Evolutionary conservation across 164 flowering plant genomes (phyloP).

Genomic region (Euptelea pleiosperma): DNA sequence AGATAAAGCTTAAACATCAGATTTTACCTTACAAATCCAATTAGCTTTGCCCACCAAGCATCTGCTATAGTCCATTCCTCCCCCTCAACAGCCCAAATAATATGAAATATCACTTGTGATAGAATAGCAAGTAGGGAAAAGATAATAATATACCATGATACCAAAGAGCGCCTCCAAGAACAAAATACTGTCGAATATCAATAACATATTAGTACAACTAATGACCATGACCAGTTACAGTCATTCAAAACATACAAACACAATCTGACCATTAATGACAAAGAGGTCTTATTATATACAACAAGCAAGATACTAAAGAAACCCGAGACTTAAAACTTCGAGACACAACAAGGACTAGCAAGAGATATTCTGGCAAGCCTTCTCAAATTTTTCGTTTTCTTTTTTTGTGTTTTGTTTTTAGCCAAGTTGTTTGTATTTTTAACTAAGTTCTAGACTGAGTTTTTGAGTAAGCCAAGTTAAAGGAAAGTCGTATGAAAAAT

Average conservation of each 20-base stretch:
- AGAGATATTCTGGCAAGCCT: not conserved
- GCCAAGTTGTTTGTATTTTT: not conserved
- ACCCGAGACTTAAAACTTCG: not conserved
- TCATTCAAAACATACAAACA: not conserved
- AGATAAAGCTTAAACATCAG: not conserved
- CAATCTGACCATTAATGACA: not conserved
- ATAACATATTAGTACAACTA: not conserved
- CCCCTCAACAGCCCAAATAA: conserved; percentile 38
- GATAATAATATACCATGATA: conserved; percentile 34
- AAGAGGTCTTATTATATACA: too few species aligned
- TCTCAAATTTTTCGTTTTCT: not conserved
- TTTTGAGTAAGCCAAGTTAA: too few species aligned
- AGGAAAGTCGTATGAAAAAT: not conserved
- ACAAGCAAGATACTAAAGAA: not conserved
- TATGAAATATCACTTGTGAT: conserved; percentile 36
- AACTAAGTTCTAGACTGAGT: not conserved
- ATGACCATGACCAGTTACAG: not conserved
- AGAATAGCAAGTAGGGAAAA: conserved; percentile 37
- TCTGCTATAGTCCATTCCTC: conserved; percentile 32
- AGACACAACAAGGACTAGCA: too few species aligned
- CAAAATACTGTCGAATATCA: conserved; percentile 30
- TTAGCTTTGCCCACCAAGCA: conserved; percentile 47
- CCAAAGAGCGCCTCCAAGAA: conserved; percentile 19
- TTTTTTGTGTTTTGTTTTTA: not conserved
- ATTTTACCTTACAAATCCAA: conserved; percentile 46